Evolutionary conservation across 2,329 filamentous ascomycete genomes (phyloP), one percentile per base, ranked within the genome.

Genomic region (Colletotrichum liaoningense): DNA sequence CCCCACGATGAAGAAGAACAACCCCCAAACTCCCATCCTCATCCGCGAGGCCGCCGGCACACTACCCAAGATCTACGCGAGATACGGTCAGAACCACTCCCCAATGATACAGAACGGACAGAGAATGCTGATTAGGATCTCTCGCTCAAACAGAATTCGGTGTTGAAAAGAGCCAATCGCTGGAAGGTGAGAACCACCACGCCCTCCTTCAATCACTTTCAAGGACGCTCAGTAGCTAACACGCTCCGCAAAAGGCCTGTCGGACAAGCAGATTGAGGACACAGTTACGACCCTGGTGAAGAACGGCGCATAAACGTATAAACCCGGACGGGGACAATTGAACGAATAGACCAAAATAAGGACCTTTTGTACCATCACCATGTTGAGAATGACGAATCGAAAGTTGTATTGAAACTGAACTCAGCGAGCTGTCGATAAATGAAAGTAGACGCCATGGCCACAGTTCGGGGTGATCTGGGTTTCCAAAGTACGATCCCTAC

Each of bases 1-100:
- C 85, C 97, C 97, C 59, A 97, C 94, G 74, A 98, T 99, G 96
- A 99, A 99, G 92, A 97, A 97, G 89, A 94, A 96, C 89, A 99
- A 99, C 88, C 97, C 97, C 70, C 88, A 94, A 84, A 95, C 90
- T 62, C 97, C 97, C 67, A 98, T 99, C 85, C 88, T 99, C 88
- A 92, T 99, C 80, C 94, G 97, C 81, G 97, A 98, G 88, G 97
- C 96, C 66, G 87, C 91, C 78, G 95, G 94, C 80, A 94, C 94
- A 67, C 87, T 93, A 82, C 96, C 97, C 76, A 93, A 91, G 84
- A 91, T 99, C 76, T 98, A 93, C 84, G 95, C 96, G 78, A 90
- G 97, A 92, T 99, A 97, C 83, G 96, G 95, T 97, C 84, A 80
- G 91, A 75, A 55, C 76, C 26, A 5, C 62, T 22, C 8, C n/a